Evolutionary conservation across 208 protist genomes (phyloP).

Genomic region (Trypanosoma vivax): DNA sequence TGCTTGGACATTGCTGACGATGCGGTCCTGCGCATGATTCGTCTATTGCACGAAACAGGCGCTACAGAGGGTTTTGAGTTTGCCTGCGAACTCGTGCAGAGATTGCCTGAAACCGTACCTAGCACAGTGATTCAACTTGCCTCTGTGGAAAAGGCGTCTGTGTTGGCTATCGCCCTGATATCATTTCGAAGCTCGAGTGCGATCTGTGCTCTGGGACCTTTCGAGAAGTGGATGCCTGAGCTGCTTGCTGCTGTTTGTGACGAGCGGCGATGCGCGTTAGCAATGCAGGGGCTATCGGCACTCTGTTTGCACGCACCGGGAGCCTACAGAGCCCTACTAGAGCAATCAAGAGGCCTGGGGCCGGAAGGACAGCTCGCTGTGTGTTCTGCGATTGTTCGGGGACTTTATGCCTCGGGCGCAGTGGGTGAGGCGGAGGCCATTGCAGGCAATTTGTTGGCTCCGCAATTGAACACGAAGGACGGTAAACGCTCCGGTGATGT

Average conservation of each 20-base stretch:
- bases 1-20: constrained; percentile 6
- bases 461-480: background rate
- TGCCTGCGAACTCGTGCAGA: constrained; percentile 16
- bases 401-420: constrained; percentile 2
- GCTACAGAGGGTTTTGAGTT: constrained; percentile 13
- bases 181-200: constrained; percentile 7
- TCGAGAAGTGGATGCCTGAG: constrained; percentile 3
- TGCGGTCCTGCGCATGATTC: constrained; percentile 1
- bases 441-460: background rate
- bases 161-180: constrained; percentile 12
- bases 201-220: background rate
- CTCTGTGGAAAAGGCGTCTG: background rate
- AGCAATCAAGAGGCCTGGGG: background rate
- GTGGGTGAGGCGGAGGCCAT: constrained; percentile 1
- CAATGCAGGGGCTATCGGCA: constrained; percentile 15
- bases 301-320: constrained; percentile 9
- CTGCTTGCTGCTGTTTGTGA: constrained; percentile 4
- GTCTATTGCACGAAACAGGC: background rate
- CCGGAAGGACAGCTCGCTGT: background rate
- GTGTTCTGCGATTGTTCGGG: constrained; percentile 11
- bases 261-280: background rate
- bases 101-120: background rate
- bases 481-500: background rate
- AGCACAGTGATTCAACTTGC: constrained; percentile 1
- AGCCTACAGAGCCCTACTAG: constrained; percentile 2